Percentiles rank a stretch among this genome's conserved stretches.
Evolutionary conservation across 257 asterid genomes (phyloP).

Genomic region (Fraxinus pennsylvanica): DNA sequence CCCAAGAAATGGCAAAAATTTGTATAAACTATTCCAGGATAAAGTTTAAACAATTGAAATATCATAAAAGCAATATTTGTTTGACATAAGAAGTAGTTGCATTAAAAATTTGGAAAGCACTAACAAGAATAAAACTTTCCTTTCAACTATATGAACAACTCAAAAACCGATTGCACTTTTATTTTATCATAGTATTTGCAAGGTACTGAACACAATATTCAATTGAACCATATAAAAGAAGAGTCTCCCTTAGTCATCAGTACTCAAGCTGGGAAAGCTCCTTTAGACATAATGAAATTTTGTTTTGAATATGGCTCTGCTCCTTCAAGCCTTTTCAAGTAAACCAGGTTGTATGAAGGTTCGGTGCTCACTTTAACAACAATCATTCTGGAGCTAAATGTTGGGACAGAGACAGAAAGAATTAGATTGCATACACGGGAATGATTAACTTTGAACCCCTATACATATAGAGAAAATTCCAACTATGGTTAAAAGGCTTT

Average conservation of each 20-base stretch:
- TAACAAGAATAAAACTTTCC: neutral
- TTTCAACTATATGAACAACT: neutral
- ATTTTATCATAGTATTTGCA: neutral
- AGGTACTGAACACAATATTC: neutral
- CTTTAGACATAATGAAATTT: too few species aligned
- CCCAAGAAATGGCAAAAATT: neutral
- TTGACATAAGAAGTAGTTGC: neutral
- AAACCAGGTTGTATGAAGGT: neutral
- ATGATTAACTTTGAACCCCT: neutral
- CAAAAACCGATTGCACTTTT: neutral
- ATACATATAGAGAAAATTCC: too few species aligned
- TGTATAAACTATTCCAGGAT: neutral
- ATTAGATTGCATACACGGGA: neutral
- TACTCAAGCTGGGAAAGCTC: conserved; percentile 1
- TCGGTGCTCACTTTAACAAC: neutral
- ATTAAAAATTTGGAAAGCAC: neutral
- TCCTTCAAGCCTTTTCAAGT: neutral
- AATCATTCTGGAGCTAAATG: neutral
- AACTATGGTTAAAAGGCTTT: too few species aligned
- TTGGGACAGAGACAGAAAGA: neutral
- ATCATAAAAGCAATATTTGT: neutral
- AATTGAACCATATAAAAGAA: conserved; percentile 9
- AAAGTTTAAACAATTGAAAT: neutral
- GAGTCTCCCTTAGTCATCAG: neutral
- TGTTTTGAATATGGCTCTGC: neutral